A percentile compares a stretch with the other conserved stretches of the same genome.
phyloP scores from a whole-genome alignment of 2,329 filamentous ascomycete species.

The Xylaria sp. region DNA sequence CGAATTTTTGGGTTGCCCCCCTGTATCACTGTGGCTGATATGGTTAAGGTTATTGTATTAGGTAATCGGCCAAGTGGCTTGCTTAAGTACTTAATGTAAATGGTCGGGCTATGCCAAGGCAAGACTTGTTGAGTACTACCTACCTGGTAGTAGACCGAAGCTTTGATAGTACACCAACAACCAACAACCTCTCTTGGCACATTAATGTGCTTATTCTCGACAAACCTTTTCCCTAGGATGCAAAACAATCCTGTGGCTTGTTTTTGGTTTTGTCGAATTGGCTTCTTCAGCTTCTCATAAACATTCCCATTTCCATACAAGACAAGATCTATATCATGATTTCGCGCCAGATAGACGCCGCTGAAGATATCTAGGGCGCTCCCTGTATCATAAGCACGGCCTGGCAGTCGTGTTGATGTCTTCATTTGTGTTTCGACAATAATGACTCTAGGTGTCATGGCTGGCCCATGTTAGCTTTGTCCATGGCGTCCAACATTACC shows the following conservation, averaged over 20 bases:
- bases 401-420: background rate
- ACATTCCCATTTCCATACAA: background rate
- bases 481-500: slow-evolving; percentile 6
- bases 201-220: background rate
- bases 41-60: background rate
- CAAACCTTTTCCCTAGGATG: slow-evolving; percentile 5
- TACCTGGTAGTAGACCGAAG: background rate
- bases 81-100: no score
- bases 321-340: background rate
- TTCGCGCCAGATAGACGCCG: background rate
- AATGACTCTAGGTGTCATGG: background rate
- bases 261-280: background rate
- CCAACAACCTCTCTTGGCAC: slow-evolving; percentile 8
- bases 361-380: background rate
- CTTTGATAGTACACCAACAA: background rate
- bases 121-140: background rate
- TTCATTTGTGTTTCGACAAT: background rate
- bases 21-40: slow-evolving; percentile 20
- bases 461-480: slow-evolving; percentile 10
- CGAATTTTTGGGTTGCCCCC: slow-evolving; percentile 18
- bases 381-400: background rate
- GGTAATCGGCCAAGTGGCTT: background rate
- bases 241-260: background rate
- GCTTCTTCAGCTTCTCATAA: background rate
- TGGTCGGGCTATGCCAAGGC: background rate